Base-by-base conservation (phyloP, 306 rosid species). In the Quercus ilex region DNA sequence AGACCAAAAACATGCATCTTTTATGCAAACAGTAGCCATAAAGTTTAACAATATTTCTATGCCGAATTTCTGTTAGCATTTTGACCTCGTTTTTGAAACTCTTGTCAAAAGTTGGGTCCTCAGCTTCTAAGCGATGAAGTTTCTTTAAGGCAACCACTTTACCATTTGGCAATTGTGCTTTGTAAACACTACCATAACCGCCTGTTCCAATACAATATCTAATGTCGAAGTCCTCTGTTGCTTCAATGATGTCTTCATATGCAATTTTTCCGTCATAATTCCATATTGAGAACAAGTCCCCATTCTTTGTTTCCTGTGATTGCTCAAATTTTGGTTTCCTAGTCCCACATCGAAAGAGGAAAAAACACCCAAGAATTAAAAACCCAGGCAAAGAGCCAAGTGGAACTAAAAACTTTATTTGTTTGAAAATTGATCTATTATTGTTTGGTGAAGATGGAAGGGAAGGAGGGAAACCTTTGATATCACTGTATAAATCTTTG, bases 61-160 rank as follows among this genome's bases (percentile, higher is more conserved):
- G 71, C 3, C 18, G 63, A 0, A 81, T 77, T 30, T 53, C 41
- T 14, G 62, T 51, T 35, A 81, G 71, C 55, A 77, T 26, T 13
- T 63, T 76, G 12, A 71, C 53, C 43, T 81, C 85, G 6, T 76
- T 76, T 5, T 2, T 17, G 3, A 76, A 81, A 19, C 81, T 76
- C 8, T 23, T 71, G 49, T 62, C 12, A 28, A 71, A 63, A 1
- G 31, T 33, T n/a, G 69, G 71, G 25, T 63, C 31, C 69, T 63
- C 43, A 0, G 43, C 20, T 10, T 63, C 69, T 6, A 28, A 30
- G 0, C 1, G 5, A 21, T 77, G 78, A 30, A 82, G 85, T 0
- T 82, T 82, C 3, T 82, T 82, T 28, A 82, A n/a, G 18, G 85
- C 85, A 53, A 82, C 70, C 30, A 41, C 23, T 1, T 63, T 64